Evolutionary conservation across 208 protist genomes (phyloP).

Genomic region (Porcisia hertigi): DNA sequence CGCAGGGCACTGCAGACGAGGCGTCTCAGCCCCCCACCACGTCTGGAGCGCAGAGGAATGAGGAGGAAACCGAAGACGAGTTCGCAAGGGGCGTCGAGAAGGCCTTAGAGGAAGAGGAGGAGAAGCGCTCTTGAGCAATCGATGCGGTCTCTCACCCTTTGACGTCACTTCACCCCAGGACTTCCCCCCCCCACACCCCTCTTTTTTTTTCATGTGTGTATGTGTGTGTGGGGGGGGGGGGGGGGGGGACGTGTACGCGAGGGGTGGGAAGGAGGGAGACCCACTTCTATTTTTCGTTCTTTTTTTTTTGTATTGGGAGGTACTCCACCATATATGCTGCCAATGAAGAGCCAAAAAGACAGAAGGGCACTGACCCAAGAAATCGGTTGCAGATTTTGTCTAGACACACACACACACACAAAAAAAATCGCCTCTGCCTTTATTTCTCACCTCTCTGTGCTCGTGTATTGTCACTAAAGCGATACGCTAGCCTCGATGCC

Average conservation of each 20-base stretch:
- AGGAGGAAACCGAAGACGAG: constrained; percentile 37
- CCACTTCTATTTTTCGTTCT: neutral
- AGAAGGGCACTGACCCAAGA: too few relatives aligned
- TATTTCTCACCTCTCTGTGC: neutral
- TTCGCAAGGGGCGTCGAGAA: constrained; percentile 43
- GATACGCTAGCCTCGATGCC: neutral
- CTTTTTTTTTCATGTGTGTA: neutral
- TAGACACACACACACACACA: too few relatives aligned
- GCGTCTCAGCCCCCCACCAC: neutral
- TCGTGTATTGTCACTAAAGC: neutral
- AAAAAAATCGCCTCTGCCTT: neutral
- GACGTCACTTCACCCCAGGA: too few relatives aligned
- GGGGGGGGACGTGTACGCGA: neutral
- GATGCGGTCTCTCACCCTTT: too few relatives aligned
- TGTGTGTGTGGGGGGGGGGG: neutral
- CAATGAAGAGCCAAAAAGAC: too few relatives aligned
- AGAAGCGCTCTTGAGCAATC: constrained; percentile 21
- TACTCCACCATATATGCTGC: too few relatives aligned
- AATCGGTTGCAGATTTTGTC: too few relatives aligned
- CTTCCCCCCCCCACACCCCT: too few relatives aligned
- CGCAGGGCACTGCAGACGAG: neutral
- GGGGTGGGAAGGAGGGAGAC: too few relatives aligned
- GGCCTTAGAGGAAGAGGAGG: constrained; percentile 35
- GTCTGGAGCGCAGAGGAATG: constrained; percentile 17
- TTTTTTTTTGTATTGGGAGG: neutral